Base-by-base conservation (phyloP, 2,329 filamentous ascomycete species). In the Acrocalymma vagum region DNA sequence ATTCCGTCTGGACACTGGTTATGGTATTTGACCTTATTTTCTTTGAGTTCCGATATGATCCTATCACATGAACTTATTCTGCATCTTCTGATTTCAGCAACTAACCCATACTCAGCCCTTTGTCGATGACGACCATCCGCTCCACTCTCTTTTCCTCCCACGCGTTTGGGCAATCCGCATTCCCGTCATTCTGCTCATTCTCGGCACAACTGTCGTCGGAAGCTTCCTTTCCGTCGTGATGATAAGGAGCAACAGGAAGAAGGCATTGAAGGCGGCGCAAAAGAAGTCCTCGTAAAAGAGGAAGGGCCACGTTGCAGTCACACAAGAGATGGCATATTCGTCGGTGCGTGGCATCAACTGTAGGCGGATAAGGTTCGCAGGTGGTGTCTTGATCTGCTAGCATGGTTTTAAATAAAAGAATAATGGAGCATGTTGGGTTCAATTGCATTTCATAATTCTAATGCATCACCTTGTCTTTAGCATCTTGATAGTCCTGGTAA, bases 161-260 rank as follows among this genome's bases (percentile, higher is more conserved):
- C 92, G 94, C 71, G 92, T 96, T 70, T 99, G 94, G 94, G 94
- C 94, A 47, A 96, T 99, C 70, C 92, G 94, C 71, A 94, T 99
- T 65, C 94, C 94, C 59, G 93, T 99, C 62, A 96, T 99, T 70
- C 85, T 99, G 58, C 87, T 96, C 51, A 85, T 99, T 30, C 80
- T 99, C 55, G 92, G 87, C 53, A 92, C 87, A 46, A 91, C 94
- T 45, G 91, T 99, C 45, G 93, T 99, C 48, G 94, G 94, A 52
- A 95, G 90, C 46, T 99, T 99, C 79, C 81, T 99, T 58, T 87
- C 88, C 63, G 86, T 96, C 67, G 93, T 99, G 66, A 99, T 99
- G 94, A 97, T 99, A 76, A 85, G 90, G 71, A 97, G 93, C 81
- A 96, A 96, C 80, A 82, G 88, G 72, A 97, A 97, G 84, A 96